A percentile compares a stretch with the other conserved stretches of the same genome.
These are phyloP conservation scores for Kwoniella newhampshirensis DNA, from an alignment of 768 basidiomycete species.

Conservation along the genomic window DNA sequence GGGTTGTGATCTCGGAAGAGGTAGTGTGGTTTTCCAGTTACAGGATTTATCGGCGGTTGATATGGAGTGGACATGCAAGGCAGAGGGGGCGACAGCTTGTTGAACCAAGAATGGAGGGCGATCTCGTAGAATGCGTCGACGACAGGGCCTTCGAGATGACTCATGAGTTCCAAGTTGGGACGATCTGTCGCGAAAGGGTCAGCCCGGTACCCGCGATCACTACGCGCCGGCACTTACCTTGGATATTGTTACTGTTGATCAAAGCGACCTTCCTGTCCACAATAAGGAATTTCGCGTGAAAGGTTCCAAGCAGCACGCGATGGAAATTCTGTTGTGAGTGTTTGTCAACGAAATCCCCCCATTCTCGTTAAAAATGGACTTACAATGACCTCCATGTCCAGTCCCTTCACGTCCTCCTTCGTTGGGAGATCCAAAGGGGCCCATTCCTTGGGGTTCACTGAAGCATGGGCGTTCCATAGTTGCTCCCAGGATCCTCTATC, in stretches of 20 bases:
- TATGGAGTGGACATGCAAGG: conserved; percentile 49
- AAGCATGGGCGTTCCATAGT: conserved; percentile 57
- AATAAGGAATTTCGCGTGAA: conserved; percentile 70
- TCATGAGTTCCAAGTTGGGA: conserved; percentile 61
- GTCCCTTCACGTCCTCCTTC: conserved; percentile 62
- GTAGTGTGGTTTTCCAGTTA: conserved; percentile 51
- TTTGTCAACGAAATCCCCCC: background rate
- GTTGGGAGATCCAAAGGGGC: conserved; percentile 60
- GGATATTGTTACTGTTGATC: conserved; percentile 67
- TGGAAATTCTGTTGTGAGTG: conserved; percentile 48
- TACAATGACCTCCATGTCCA: conserved; percentile 63
- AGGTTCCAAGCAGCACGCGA: conserved; percentile 64
- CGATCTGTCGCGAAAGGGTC: conserved; percentile 46
- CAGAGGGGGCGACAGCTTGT: conserved; percentile 47
- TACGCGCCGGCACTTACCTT: conserved; percentile 31
- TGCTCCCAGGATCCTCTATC: conserved; percentile 67
- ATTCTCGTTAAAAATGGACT: conserved; percentile 11
- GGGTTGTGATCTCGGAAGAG: conserved; percentile 56
- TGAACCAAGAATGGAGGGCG: conserved; percentile 65
- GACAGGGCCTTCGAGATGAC: conserved; percentile 68
- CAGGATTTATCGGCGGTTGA: conserved; percentile 43
- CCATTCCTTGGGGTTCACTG: conserved; percentile 59
- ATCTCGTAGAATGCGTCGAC: conserved; percentile 71
- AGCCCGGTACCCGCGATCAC: background rate
- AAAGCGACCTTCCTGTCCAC: conserved; percentile 68